Evolutionary conservation across 2,329 filamentous ascomycete species (phyloP).

Genomic region (Pyrenochaeta sp.): DNA sequence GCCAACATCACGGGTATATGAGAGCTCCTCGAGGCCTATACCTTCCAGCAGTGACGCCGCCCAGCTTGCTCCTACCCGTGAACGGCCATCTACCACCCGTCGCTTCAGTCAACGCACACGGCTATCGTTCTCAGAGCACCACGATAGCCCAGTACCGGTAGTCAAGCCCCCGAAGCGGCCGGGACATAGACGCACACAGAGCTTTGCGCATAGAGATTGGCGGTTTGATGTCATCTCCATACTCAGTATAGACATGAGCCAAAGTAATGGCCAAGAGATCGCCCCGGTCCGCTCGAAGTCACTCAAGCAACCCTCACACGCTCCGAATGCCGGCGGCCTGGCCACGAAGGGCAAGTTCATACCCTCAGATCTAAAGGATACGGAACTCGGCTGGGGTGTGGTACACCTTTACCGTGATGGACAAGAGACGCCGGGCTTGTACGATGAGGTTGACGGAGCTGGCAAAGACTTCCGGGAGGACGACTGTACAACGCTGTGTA

Average conservation of each 20-base stretch:
- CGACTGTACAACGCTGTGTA: constrained; percentile 87
- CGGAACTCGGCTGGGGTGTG: constrained; percentile 88
- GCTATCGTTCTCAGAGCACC: constrained; percentile 48
- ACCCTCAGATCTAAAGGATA: constrained; percentile 73
- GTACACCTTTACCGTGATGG: constrained; percentile 93
- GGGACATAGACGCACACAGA: constrained; percentile 32
- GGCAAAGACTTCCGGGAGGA: constrained; percentile 56
- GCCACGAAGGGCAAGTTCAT: constrained; percentile 85
- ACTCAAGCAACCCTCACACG: constrained; percentile 56
- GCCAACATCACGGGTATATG: constrained; percentile 21
- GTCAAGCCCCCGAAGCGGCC: constrained; percentile 47
- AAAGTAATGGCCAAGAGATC: constrained; percentile 41
- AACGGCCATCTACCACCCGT: constrained; percentile 29
- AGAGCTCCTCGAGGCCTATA: constrained; percentile 22
- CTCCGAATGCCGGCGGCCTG: constrained; percentile 60
- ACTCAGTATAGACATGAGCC: constrained; percentile 79
- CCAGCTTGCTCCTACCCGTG: constrained; percentile 19
- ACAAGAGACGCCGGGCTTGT: constrained; percentile 73
- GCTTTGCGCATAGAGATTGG: constrained; percentile 69
- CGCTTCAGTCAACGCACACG: constrained; percentile 44
- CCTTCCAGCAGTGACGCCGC: constrained; percentile 38
- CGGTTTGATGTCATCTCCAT: constrained; percentile 81
- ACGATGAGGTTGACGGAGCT: constrained; percentile 56
- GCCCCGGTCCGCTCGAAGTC: constrained; percentile 44
- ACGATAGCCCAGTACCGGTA: constrained; percentile 46